A percentile compares a stretch with the other conserved stretches of the same genome.
These are phyloP conservation scores for Lactarius quietus DNA, from an alignment of 768 basidiomycete species.

Conservation along the genomic window DNA sequence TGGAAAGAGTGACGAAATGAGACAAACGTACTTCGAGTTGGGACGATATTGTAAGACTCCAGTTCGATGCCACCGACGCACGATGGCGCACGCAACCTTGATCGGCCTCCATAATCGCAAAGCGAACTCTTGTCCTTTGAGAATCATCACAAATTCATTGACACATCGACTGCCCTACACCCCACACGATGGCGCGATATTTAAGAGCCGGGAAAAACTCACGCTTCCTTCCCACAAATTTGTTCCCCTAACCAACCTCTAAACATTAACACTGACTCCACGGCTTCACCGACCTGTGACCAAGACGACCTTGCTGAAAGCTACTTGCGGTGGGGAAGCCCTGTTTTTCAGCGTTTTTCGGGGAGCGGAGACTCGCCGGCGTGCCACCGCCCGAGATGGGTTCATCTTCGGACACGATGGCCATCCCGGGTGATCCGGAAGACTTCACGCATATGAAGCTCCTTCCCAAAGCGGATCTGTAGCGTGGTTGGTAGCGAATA, in stretches of 20 bases:
- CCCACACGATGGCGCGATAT: not conserved
- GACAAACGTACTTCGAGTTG: too few species aligned
- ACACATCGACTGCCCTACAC: not conserved
- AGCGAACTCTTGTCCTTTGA: not conserved
- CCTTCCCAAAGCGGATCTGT: not conserved
- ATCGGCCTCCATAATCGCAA: not conserved
- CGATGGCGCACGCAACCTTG: too few species aligned
- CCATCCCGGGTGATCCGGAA: not conserved
- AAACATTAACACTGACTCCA: not conserved
- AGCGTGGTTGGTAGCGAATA: not conserved
- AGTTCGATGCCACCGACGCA: too few species aligned
- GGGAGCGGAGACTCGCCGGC: conserved; percentile 1
- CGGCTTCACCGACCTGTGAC: not conserved
- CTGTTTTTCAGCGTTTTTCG: not conserved
- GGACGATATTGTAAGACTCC: too few species aligned
- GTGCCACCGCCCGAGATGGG: not conserved
- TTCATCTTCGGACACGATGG: not conserved
- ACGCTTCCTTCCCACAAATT: not conserved
- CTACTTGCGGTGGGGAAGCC: not conserved
- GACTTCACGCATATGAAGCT: not conserved
- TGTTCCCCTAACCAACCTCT: not conserved
- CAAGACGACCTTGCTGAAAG: not conserved
- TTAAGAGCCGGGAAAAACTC: not conserved
- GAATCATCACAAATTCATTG: not conserved
- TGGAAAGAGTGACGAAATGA: too few species aligned